Evolutionary conservation across 2,329 filamentous ascomycete genomes (phyloP), one percentile per base, ranked within the genome.

Genomic region (Lachnellula occidentalis): DNA sequence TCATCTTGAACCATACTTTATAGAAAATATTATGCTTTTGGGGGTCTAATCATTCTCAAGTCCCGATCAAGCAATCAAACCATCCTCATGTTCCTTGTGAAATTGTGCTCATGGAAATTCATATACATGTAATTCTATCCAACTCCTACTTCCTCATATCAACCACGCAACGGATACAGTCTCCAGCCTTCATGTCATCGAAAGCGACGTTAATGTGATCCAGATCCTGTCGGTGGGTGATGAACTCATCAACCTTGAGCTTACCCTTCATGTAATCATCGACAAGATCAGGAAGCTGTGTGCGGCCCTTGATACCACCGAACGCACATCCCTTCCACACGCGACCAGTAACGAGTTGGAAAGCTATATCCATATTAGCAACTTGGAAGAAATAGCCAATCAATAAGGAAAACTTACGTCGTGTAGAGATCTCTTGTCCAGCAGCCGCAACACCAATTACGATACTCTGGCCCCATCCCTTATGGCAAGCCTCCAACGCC

Each of bases 201-300:
- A 96, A 99, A 19, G 91, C 92, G 50, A 80, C 77, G 79, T 97
- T 97, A 74, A 99, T 95, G 67, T 88, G 83, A 57, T 76, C 76
- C 45, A 99, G 78, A 4, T 80, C 81, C 77, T 95, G 90, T 66
- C 92, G 85, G 78, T 99, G 94, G 34, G 94, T 99, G 76, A 99
- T 97, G 78, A 97, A 97, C 78, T 99, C 94, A 71, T 97, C 92
- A 45, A 97, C 94, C 85, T 96, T 97, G 70, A 99, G 86, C 70
- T 87, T 82, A 66, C 92, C 92, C 51, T 81, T 81, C 72, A 95
- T 80, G 76, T 99, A 99, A 74, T 97, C 92, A 63, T 84, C 77
- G 22, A 99, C 91, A 41, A 99, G 85, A 56, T 81, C 85, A 47
- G 88, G 87, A 62, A 99, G 83, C 77, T 99, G 94, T 34, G 88